Conservation (phyloP, 192 early-diverging fungal genomes). For the Backusella mclennaniae region DNA sequence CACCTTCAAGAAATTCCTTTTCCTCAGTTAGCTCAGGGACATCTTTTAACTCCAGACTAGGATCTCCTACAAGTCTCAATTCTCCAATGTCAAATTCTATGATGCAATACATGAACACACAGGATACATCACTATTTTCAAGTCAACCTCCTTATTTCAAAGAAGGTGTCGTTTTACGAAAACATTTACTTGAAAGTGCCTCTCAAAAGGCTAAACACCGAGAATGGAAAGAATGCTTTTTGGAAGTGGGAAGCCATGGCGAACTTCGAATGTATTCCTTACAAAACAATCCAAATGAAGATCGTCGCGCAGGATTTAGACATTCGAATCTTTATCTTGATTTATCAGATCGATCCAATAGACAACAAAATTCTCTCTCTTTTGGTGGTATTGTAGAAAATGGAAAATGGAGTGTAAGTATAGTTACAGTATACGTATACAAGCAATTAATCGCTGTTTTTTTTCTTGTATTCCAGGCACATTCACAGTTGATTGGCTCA, state of each 20-base stretch:
- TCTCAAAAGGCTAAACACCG: constrained; percentile 78
- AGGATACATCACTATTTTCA: constrained; percentile 1
- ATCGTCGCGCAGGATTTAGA: constrained; percentile 26
- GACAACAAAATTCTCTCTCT: background rate
- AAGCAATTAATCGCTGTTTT: background rate
- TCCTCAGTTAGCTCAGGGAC: constrained; percentile 2
- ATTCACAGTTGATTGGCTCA: constrained; percentile 41
- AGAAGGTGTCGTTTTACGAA: constrained; percentile 79
- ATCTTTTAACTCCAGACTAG: constrained; percentile 1
- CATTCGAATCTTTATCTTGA: constrained; percentile 4
- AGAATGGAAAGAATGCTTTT: constrained; percentile 78
- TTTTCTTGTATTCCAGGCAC: constrained; percentile 13
- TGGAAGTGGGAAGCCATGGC: constrained; percentile 70
- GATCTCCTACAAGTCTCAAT: background rate
- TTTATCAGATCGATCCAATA: background rate
- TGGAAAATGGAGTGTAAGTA: constrained; percentile 9
- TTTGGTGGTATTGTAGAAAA: constrained; percentile 3
- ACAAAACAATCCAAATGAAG: constrained; percentile 44
- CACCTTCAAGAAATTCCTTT: constrained; percentile 12
- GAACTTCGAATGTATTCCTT: constrained; percentile 72
- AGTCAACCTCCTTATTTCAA: constrained; percentile 39
- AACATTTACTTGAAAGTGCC: constrained; percentile 74
- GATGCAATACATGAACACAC: background rate
- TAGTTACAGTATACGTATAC: background rate
- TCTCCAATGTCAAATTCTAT: constrained; percentile 6